These are phyloP conservation scores for Leishmania aethiopica DNA, from an alignment of 208 protist species.

Conservation along the genomic window DNA sequence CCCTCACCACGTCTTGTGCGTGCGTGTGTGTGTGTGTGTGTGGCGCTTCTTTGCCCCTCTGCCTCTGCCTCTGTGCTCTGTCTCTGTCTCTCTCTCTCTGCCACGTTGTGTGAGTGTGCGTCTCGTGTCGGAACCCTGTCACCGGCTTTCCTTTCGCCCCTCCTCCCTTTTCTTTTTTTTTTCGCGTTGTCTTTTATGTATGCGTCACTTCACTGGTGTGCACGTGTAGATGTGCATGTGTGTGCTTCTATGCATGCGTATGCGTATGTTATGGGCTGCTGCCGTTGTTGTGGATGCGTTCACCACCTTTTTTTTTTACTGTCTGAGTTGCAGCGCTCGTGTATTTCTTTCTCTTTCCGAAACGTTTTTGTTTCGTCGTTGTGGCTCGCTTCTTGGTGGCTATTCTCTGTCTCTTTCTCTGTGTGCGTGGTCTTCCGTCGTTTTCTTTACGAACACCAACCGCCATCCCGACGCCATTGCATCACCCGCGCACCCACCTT, in stretches of 20 bases:
- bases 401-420: neutral
- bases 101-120: neutral
- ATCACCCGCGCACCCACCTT: neutral
- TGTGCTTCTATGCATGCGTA: too few relatives aligned
- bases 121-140: neutral
- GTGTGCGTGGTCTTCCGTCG: too few relatives aligned
- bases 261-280: too few relatives aligned
- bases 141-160: neutral
- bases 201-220: neutral
- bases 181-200: neutral
- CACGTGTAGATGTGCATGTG: too few relatives aligned
- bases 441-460: neutral
- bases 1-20: neutral
- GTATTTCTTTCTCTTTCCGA: neutral
- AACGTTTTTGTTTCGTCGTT: too few relatives aligned
- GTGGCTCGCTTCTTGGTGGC: neutral
- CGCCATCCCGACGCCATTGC: neutral
- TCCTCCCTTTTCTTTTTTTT: neutral
- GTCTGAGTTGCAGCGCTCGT: neutral
- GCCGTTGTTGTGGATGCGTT: too few relatives aligned
- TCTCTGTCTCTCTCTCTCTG: neutral
- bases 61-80: neutral
- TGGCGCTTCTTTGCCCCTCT: neutral
- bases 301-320: neutral
- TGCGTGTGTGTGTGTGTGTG: neutral